Base-by-base conservation (phyloP, 495 filamentous ascomycete species). In the Penicillium samsonianum region DNA sequence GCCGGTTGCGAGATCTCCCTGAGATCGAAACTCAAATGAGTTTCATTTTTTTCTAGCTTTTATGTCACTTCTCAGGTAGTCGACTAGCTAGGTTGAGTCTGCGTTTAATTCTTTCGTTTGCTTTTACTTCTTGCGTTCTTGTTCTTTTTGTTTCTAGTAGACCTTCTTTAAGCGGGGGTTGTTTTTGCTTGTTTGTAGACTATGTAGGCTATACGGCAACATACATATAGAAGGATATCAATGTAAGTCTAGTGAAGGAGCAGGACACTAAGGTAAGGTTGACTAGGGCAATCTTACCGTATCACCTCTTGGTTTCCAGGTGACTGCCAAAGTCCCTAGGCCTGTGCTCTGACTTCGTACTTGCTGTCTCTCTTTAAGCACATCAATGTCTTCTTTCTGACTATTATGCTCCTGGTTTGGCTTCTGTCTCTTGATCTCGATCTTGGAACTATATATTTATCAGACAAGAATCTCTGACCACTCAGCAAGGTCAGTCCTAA, bases 331-430 rank as follows among this genome's bases (percentile, higher is more conserved):
- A 26, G 23, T n/a, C n/a, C n/a, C n/a, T 9, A 9, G 19, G 41
- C 3, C 23, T n/a, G 14, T 25, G 16, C 2, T 25, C 22, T 35
- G 11, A 38, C 7, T n/a, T 38, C 16, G 2, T 38, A 38, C 35
- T 38, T 3, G 5, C n/a, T 9, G 16, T 26, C 14, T 46, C n/a
- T 0, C 5, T 16, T 25, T n/a, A 0, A 17, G 6, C 2, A 26
- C 7, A 17, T 23, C 42, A 70, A 69, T 51, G 80, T 71, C 5
- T 65, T 68, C 2, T 81, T 78, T 51, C 59, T 84, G 2, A 6
- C 8, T 17, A 16, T 76, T 12, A 3, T 73, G 0, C 42, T 85
- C 0, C 46, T 78, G 9, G 1, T 80, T 4, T 30, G 78, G 0
- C 65, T 85, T 28, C 23, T 46, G 6, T n/a, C 16, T 46, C 23